Conservation (phyloP, 2,329 filamentous ascomycete species). For the Sclerotinia spermophila region DNA sequence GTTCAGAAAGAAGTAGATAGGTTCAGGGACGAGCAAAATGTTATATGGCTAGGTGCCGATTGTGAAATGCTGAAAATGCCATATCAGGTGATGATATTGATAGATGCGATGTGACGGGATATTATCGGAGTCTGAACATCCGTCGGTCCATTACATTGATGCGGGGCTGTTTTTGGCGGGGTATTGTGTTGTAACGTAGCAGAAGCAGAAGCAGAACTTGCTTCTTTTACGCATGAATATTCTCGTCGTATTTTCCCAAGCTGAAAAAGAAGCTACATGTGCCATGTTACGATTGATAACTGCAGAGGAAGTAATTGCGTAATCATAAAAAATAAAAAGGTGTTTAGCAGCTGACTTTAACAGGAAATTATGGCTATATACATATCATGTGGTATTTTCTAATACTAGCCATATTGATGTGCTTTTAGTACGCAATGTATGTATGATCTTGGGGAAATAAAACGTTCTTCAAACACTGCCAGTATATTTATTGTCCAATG, state of each 20-base stretch:
- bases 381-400: background rate
- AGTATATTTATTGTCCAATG: background rate
- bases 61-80: background rate
- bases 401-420: background rate
- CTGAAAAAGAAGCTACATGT: background rate
- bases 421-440: background rate
- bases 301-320: background rate
- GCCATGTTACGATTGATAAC: background rate
- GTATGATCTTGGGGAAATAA: background rate
- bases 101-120: background rate
- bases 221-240: background rate
- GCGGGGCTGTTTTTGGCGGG: conserved; percentile 8
- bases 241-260: background rate
- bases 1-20: too few relatives aligned
- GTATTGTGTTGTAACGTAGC: conserved; percentile 4
- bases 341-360: background rate
- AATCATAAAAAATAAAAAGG: background rate
- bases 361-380: background rate
- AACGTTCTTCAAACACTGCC: background rate
- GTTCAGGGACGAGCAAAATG: background rate
- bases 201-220: background rate
- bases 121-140: conserved; percentile 3
- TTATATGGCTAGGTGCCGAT: background rate
- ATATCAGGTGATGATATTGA: conserved; percentile 7
- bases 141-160: background rate